These are phyloP conservation scores for Cadophora gregata DNA, from an alignment of 2,329 filamentous ascomycete species.

Conservation along the genomic window DNA sequence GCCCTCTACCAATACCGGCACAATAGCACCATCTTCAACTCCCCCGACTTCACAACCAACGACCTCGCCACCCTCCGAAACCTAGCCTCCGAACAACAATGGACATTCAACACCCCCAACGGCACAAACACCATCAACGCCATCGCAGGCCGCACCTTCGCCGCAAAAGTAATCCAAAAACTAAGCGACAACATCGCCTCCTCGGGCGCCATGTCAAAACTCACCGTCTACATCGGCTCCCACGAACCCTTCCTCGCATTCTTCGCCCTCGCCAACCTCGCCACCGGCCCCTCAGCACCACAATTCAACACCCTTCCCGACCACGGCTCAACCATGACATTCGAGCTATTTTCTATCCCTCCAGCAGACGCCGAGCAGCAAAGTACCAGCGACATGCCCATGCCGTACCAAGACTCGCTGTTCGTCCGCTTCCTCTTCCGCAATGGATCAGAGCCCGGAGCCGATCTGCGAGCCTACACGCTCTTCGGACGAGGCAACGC, in stretches of 20 bases:
- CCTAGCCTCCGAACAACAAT: constrained; percentile 74
- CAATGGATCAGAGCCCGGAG: constrained; percentile 48
- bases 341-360: constrained; percentile 64
- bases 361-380: neutral
- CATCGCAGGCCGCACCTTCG: constrained; percentile 60
- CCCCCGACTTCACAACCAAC: constrained; percentile 49
- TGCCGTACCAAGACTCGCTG: constrained; percentile 46
- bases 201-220: constrained; percentile 50
- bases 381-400: constrained; percentile 9
- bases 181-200: constrained; percentile 52
- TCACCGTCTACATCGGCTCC: constrained; percentile 60
- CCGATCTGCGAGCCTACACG: constrained; percentile 43
- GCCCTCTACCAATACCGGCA: constrained; percentile 60
- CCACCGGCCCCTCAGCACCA: constrained; percentile 49
- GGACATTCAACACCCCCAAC: constrained; percentile 62
- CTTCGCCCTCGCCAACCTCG: constrained; percentile 55
- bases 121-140: constrained; percentile 55
- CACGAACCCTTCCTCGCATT: constrained; percentile 62
- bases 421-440: constrained; percentile 64
- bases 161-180: constrained; percentile 50
- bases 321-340: constrained; percentile 76
- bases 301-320: constrained; percentile 60
- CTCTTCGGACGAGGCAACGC: constrained; percentile 41
- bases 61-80: constrained; percentile 59
- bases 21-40: constrained; percentile 50